A percentile compares a stretch with the other conserved stretches of the same genome.
These are phyloP conservation scores for Angomonas ambiguus DNA, from an alignment of 208 protist genomes.

Conservation along the genomic window DNA sequence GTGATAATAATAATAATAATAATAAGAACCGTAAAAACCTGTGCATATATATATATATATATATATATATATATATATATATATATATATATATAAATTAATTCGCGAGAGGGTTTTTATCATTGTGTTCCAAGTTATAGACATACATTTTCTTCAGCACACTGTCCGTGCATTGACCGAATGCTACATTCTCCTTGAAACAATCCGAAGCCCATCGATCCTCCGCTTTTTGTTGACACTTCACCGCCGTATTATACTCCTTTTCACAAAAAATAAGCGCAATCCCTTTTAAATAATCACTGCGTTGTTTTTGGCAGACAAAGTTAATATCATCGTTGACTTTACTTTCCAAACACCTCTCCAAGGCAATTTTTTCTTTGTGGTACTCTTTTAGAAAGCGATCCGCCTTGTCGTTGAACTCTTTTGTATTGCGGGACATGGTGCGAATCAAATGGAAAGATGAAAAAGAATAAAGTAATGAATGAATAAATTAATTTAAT, in stretches of 20 bases:
- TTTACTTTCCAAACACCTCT: constrained; percentile 63
- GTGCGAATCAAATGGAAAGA: neutral
- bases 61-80: too few species aligned
- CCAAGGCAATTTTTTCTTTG: constrained; percentile 47
- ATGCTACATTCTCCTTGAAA: constrained; percentile 81
- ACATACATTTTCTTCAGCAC: constrained; percentile 82
- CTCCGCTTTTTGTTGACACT: constrained; percentile 63
- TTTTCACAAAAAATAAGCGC: constrained; percentile 67
- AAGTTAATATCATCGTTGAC: constrained; percentile 88
- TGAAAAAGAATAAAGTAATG: neutral
- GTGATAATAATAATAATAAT: too few species aligned
- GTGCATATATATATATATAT: too few species aligned
- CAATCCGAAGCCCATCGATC: constrained; percentile 76
- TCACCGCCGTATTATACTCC: constrained; percentile 68
- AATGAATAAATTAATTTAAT: neutral
- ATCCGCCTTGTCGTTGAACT: constrained; percentile 72
- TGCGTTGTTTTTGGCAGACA: constrained; percentile 76
- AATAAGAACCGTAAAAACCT: too few species aligned
- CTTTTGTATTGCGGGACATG: constrained; percentile 82
- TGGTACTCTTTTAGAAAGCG: constrained; percentile 56
- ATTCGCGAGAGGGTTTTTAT: constrained; percentile 73
- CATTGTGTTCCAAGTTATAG: constrained; percentile 78
- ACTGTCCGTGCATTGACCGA: constrained; percentile 77
- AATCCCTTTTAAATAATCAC: constrained; percentile 68
- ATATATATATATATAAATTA: too few species aligned